Percentiles rank a stretch among this genome's conserved stretches.
phyloP scores from a whole-genome alignment of 2,329 filamentous ascomycete species.

The Monosporascus sp. region DNA sequence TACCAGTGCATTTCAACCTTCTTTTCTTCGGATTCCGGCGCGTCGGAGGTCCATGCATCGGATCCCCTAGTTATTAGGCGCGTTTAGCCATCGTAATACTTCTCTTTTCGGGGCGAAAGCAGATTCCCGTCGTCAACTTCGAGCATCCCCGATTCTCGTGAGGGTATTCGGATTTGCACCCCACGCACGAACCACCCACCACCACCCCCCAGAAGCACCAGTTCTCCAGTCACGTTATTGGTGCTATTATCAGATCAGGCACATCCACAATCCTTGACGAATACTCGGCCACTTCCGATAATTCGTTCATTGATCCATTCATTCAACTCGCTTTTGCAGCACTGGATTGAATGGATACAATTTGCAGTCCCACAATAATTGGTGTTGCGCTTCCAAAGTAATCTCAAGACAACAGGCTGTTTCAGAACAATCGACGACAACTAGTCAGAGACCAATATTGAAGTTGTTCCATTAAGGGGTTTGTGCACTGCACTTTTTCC shows the following conservation, averaged over 20 bases:
- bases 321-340: background rate
- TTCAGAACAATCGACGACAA: background rate
- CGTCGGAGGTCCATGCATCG: constrained; percentile 19
- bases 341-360: background rate
- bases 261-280: background rate
- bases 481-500: too few relatives aligned
- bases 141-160: constrained; percentile 17
- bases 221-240: constrained; percentile 1
- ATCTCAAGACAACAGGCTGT: background rate
- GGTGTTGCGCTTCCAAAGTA: background rate
- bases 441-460: background rate
- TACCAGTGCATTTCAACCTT: constrained; percentile 25
- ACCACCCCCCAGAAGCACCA: background rate
- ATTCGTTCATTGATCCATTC: background rate
- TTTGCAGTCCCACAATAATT: background rate
- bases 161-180: constrained; percentile 25
- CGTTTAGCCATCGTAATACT: constrained; percentile 3
- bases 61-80: constrained; percentile 12
- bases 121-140: constrained; percentile 6
- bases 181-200: constrained; percentile 19
- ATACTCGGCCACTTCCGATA: background rate
- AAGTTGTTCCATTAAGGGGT: background rate
- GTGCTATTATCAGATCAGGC: background rate
- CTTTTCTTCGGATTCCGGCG: constrained; percentile 20
- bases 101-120: constrained; percentile 11